Percentiles rank a stretch among this genome's conserved stretches.
Conservation (phyloP, 2,329 filamentous ascomycete species). For the Pseudopyrenochaeta lycopersici region DNA sequence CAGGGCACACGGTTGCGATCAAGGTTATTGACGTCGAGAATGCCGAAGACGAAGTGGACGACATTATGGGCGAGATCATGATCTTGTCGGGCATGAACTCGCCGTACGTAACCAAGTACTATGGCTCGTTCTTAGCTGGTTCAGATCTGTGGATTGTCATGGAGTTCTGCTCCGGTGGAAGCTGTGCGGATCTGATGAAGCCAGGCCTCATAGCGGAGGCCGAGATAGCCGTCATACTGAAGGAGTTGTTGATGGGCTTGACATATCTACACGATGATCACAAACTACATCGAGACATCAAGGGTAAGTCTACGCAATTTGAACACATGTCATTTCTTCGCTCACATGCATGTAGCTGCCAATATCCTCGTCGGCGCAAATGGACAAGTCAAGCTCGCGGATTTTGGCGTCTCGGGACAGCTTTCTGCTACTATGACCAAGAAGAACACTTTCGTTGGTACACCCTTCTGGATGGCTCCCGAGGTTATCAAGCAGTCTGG, state of each 20-base stretch:
- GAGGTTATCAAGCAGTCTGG: slow-evolving; percentile 98
- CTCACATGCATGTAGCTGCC: slow-evolving; percentile 70
- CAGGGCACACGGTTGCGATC: slow-evolving; percentile 93
- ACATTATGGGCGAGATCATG: slow-evolving; percentile 98
- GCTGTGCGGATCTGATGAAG: slow-evolving; percentile 95
- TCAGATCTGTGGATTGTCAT: slow-evolving; percentile 99
- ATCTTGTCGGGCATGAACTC: slow-evolving; percentile 96
- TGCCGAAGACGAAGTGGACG: slow-evolving; percentile 98
- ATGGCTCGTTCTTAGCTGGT: slow-evolving; percentile 94
- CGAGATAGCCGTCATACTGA: slow-evolving; percentile 94
- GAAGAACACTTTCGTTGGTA: slow-evolving; percentile 99
- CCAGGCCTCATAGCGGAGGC: slow-evolving; percentile 90
- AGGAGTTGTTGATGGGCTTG: slow-evolving; percentile 86
- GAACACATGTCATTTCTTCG: neutral
- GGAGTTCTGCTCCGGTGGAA: slow-evolving; percentile 98
- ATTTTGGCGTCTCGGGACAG: slow-evolving; percentile 97
- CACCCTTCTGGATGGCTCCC: slow-evolving; percentile 98
- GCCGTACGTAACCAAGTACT: slow-evolving; percentile 96
- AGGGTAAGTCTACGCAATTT: slow-evolving; percentile 67
- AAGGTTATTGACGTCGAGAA: slow-evolving; percentile 99
- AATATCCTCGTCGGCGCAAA: slow-evolving; percentile 90
- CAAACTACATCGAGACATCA: slow-evolving; percentile 96
- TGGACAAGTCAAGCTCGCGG: slow-evolving; percentile 95
- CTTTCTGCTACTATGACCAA: slow-evolving; percentile 98
- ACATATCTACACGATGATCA: slow-evolving; percentile 95